Base-by-base conservation (phyloP, 176 grass and related monocot genomes). In the Olyra latifolia region DNA sequence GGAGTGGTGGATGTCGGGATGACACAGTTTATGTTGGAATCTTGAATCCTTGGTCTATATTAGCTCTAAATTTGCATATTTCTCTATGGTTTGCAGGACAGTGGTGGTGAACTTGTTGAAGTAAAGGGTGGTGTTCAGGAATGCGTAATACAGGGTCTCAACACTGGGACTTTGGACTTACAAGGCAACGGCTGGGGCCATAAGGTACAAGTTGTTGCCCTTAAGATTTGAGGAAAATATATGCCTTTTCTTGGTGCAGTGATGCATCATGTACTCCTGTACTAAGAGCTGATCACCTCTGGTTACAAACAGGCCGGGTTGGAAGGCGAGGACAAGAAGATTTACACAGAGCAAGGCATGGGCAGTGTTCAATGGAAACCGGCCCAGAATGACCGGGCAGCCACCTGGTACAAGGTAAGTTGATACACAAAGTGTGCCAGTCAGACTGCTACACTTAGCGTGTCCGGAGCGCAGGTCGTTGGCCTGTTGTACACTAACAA, bases 161-260 rank as follows among this genome's bases (percentile, higher is more conserved):
- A 94, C 56, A 94, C 92, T 24, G 95, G 95, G 20, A 98, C 95
- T 11, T 78, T 98, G 76, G 95, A 98, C 75, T 85, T 98, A 48
- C 82, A 82, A 40, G 50, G 23, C 14, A 98, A 87, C 45, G 77
- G 86, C 2, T 98, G 95, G 95, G 92, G 88, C 62, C 92, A 98
- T 84, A 72, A 91, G 88, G 95, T 98, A 88, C 27, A 66, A 11
- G 50, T 3, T 90, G 44, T 82, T 77, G 65, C 32, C 20, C 30
- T 74, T 59, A 41, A 6, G 20, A 69, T 42, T 63, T 71, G 27
- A 41, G 24, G 45, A 84, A 61, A 59, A 35, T 12, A 52, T 53
- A 60, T 0, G 7, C 52, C 14, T 77, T 27, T 66, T 28, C n/a
- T 57, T 71, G 13, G 48, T 22, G 58, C 55, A 38, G 8, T 11